Evolutionary conservation across 495 filamentous ascomycete genomes (phyloP).

Genomic region (Penicillium argentinense): DNA sequence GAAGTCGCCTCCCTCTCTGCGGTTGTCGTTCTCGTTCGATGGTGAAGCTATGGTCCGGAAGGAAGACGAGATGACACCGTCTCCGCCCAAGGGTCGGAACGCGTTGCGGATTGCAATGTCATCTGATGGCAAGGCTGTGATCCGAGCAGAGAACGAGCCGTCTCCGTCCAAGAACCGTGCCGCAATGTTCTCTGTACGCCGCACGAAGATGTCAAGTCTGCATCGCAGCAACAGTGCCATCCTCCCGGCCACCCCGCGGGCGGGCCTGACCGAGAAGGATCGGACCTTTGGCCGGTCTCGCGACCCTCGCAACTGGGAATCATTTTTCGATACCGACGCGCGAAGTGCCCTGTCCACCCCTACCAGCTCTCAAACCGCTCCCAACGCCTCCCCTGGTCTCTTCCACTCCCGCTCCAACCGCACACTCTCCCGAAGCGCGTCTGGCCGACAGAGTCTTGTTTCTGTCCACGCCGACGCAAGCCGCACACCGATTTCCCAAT

Average conservation of each 20-base stretch:
- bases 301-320: slow-evolving; percentile 83
- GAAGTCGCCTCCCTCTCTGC: slow-evolving; percentile 47
- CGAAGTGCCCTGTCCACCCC: slow-evolving; percentile 70
- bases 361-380: slow-evolving; percentile 68
- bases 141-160: slow-evolving; percentile 45
- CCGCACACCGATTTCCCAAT: slow-evolving; percentile 42
- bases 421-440: slow-evolving; percentile 37
- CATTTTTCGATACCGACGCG: slow-evolving; percentile 71
- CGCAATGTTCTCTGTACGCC: slow-evolving; percentile 51
- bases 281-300: slow-evolving; percentile 67
- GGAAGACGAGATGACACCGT: slow-evolving; percentile 62
- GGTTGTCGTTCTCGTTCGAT: slow-evolving; percentile 73
- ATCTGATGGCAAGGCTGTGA: slow-evolving; percentile 52
- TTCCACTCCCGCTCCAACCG: slow-evolving; percentile 64
- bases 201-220: slow-evolving; percentile 53
- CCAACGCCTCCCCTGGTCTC: slow-evolving; percentile 69
- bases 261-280: slow-evolving; percentile 34
- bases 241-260: slow-evolving; percentile 38
- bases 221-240: slow-evolving; percentile 62
- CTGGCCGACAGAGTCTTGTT: slow-evolving; percentile 55
- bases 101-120: slow-evolving; percentile 49
- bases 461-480: slow-evolving; percentile 44
- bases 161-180: slow-evolving; percentile 54
- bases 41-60: slow-evolving; percentile 80
- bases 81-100: slow-evolving; percentile 61